Percentiles rank a stretch among this genome's conserved stretches.
Conservation (phyloP, 768 basidiomycete species). For the Gyrodon lividus region DNA sequence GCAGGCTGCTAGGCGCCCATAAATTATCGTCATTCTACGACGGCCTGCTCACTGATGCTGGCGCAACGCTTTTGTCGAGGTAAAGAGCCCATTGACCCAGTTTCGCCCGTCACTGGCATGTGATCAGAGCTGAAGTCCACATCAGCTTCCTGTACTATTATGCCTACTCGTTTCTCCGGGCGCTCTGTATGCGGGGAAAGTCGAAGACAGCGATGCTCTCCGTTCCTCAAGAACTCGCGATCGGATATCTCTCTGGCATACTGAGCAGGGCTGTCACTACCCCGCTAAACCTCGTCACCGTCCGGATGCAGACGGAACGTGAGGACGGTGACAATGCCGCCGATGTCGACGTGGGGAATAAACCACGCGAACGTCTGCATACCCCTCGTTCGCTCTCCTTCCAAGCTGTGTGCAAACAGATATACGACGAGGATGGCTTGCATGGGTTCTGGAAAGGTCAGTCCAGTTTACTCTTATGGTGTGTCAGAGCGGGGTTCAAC, state of each 20-base stretch:
- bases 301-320: constrained; percentile 48
- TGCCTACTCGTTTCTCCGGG: constrained; percentile 51
- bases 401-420: constrained; percentile 31
- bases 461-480: no score
- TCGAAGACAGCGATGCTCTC: constrained; percentile 12
- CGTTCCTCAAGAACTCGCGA: constrained; percentile 51
- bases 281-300: constrained; percentile 56
- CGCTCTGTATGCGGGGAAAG: constrained; percentile 38
- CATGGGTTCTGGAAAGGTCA: constrained; percentile 58
- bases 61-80: constrained; percentile 55
- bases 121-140: neutral
- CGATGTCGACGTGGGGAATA: no score
- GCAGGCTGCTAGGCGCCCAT: constrained; percentile 34
- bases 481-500: no score
- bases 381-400: constrained; percentile 17
- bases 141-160: constrained; percentile 62
- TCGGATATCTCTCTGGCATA: constrained; percentile 47
- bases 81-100: constrained; percentile 23
- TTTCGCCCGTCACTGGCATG: neutral
- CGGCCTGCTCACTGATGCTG: constrained; percentile 51
- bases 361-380: neutral
- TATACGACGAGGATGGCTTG: constrained; percentile 50
- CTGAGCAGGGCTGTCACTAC: constrained; percentile 53
- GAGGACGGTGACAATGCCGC: constrained; percentile 32
- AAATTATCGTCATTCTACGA: constrained; percentile 49